Evolutionary conservation across 257 asterid genomes (phyloP), one percentile per base, ranked within the genome.

Genomic region (Thymus quinquecostatus): DNA sequence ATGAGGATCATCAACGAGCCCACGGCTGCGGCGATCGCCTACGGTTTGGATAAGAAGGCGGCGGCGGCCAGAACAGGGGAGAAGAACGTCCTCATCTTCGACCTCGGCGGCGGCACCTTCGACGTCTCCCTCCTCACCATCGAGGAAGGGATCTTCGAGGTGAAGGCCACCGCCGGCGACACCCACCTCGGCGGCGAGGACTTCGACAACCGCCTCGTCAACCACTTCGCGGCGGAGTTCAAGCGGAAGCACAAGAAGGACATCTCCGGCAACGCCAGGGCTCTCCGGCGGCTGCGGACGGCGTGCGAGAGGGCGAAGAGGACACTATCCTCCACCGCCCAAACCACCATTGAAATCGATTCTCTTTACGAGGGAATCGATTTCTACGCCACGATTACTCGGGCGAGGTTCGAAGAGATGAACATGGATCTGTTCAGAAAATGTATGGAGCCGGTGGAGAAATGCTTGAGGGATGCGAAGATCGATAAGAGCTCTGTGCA

Each of bases 221-320:
- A 80, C 41, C 92, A 86, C 34, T 86, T 86, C 47, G 89, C 73
- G 59, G 81, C 79, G 34, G 92, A 86, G 56, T 86, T 86, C 21
- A 84, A 73, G 53, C 77, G 86, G 76, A 86, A 86, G 85, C 79
- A 87, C 51, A 83, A 74, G 78, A 85, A 87, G 60, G 89, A 82
- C 21, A 81, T 87, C 0, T 64, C 78, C 64, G 90, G 85, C 3
- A 85, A 82, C 3, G 86, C 89, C 2, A 71, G 90, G 36, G 83
- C 90, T 9, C 34, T 87, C 8, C 57, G 93, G 77, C 71, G 88
- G 69, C 77, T 87, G 64, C 74, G 90, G 62, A 85, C 87, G 0
- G 90, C 87, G 0, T 85, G 88, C 66, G 93, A 87, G 74, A 80
- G 92, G 81, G 93, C 93, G 0, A 87, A 87, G 66, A 78, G 88